Percentiles rank a stretch among this genome's conserved stretches.
Conservation (phyloP, 352 stramenopile species). For the Salisapilia sapeloensis region DNA sequence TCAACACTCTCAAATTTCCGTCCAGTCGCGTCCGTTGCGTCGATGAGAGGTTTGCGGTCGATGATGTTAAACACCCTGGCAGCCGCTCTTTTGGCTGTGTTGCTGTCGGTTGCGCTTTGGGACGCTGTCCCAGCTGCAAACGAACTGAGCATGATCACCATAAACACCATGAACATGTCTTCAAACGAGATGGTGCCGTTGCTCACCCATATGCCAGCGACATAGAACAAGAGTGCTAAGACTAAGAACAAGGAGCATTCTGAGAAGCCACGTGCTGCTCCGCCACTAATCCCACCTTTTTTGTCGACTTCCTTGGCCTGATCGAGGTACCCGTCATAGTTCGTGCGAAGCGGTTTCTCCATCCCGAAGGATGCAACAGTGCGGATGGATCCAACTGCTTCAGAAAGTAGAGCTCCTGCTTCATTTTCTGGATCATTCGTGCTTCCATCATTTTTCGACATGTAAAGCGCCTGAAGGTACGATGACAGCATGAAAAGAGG, state of each 20-base stretch:
- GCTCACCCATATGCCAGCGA: constrained; percentile 32
- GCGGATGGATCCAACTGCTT: constrained; percentile 25
- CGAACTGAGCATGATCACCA: constrained; percentile 38
- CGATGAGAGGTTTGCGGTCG: constrained; percentile 18
- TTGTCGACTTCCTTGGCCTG: constrained; percentile 15
- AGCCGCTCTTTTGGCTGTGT: constrained; percentile 11
- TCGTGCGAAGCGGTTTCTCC: constrained; percentile 12
- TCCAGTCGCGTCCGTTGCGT: constrained; percentile 3
- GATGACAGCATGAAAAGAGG: constrained; percentile 12
- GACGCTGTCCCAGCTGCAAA: constrained; percentile 14
- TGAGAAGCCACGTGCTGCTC: constrained; percentile 43
- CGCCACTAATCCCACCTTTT: constrained; percentile 27
- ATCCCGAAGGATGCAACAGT: constrained; percentile 44
- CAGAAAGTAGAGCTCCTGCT: constrained; percentile 17
- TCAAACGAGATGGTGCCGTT: constrained; percentile 41
- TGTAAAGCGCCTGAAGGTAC: constrained; percentile 8
- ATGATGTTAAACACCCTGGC: constrained; percentile 33
- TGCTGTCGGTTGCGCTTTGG: constrained; percentile 11
- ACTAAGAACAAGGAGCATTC: constrained; percentile 50
- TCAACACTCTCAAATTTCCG: constrained; percentile 2
- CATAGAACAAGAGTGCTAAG: constrained; percentile 59
- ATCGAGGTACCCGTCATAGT: constrained; percentile 16
- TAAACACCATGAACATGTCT: constrained; percentile 53
- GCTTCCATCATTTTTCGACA: constrained; percentile 15
- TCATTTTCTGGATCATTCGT: constrained; percentile 32